Conservation (phyloP, 345 rosid genomes). For the thale cress (Arabidopsis thaliana) region TAIR10.1 NC_003070.9:8703501-8704000, state of each 20-base stretch:
- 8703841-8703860: conserved; percentile 62
- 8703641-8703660: conserved; percentile 81
- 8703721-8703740: conserved; percentile 65
- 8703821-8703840: conserved; percentile 88
- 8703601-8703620: conserved; percentile 74
- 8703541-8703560: conserved; percentile 81
- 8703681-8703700: conserved; percentile 87
- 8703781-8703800: conserved; percentile 72
- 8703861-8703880: conserved; percentile 63
- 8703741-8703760: conserved; percentile 67
- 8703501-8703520: conserved; percentile 72
- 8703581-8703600: conserved; percentile 63
- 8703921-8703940: conserved; percentile 64
- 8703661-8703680: conserved; percentile 87
- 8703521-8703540: conserved; percentile 83
- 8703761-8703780: conserved; percentile 73
- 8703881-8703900: conserved; percentile 87
- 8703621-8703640: conserved; percentile 87
- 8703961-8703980: conserved; percentile 41
- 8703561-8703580: conserved; percentile 62
- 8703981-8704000: conserved; percentile 49
- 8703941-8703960: conserved; percentile 50
- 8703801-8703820: conserved; percentile 86
- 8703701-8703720: conserved; percentile 65
- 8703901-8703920: conserved; percentile 81